Evolutionary conservation across 768 basidiomycete species (phyloP), one percentile per base, ranked within the genome.

Genomic region (Phylloporus arenicola): DNA sequence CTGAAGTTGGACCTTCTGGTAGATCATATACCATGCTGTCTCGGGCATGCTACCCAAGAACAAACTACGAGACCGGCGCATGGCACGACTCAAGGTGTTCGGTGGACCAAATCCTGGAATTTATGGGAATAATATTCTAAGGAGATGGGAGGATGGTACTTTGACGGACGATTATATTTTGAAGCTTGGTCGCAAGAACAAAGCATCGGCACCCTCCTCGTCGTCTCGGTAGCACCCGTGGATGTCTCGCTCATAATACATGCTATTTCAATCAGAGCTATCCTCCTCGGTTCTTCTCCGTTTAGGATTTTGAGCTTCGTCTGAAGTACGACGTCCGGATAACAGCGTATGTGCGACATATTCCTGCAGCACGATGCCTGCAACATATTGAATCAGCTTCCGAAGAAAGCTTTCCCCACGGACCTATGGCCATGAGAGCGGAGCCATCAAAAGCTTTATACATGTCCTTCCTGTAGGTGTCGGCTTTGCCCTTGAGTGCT

Each of bases 1-100:
- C 1, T 50, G 17, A n/a, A 45, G 22, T 30, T 16, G 12, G 4
- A 17, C 13, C 5, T 42, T 16, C 38, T 31, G 49, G 14, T 64
- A 99, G 96, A 90, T 98, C 58, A 92, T 99, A 51, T 84, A 92
- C 12, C 82, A 91, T 57, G 96, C 96, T 4, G 96, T 99, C 4
- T 88, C 95, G 11, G 92, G 95, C 60, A 99, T 99, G 96, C 76
- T 99, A 48, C 96, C 95, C 30, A 99, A 98, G 72, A 99, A 99
- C 75, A 94, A 88, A 56, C 82, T 96, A 53, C 82, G 96, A 22
- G 89, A 95, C 42, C 78, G 89, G 41, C 80, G 96, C 31, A 70
- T 99, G 43, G 91, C 89, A 51, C 75, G 96, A 48, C 75, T 99
- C 43, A 86, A 88, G 54, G 88, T 98, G 56, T 98, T 94, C 62